These are phyloP conservation scores for Sonneratia alba DNA, from an alignment of 345 rosid species.

Conservation along the genomic window DNA sequence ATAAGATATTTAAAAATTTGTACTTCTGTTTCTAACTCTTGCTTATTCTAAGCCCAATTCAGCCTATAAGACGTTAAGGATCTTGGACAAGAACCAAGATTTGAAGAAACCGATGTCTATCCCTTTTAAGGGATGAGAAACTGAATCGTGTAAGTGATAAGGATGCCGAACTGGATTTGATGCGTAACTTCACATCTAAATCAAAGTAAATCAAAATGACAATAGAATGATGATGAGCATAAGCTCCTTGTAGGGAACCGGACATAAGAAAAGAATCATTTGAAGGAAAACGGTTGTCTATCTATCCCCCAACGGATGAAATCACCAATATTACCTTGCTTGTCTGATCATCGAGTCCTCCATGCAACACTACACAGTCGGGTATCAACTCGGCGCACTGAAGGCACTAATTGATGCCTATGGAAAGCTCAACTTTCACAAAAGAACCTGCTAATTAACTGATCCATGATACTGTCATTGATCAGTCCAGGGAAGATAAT, in stretches of 20 bases:
- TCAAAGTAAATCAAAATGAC: not conserved
- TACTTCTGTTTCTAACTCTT: not conserved
- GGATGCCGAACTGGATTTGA: not conserved
- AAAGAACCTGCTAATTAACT: no score
- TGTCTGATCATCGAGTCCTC: slow-evolving; percentile 87
- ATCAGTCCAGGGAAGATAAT: no score
- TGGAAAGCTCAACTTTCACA: no score
- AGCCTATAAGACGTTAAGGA: not conserved
- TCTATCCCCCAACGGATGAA: not conserved
- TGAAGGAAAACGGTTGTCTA: not conserved
- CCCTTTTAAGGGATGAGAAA: no score
- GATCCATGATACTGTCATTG: no score
- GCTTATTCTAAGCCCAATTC: not conserved
- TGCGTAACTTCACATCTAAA: not conserved
- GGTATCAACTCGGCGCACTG: slow-evolving; percentile 64
- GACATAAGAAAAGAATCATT: not conserved
- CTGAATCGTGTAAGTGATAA: no score
- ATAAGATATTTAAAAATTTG: not conserved
- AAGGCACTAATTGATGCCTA: slow-evolving; percentile 11
- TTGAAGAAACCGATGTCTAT: no score
- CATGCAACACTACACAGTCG: slow-evolving; percentile 90
- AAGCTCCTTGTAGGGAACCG: not conserved
- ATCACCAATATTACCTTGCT: slow-evolving; percentile 50
- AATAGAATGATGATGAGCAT: not conserved
- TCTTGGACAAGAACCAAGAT: no score